Evolutionary conservation across 176 grass and related monocot genomes (phyloP).

Genomic region (Zizania latifolia): DNA sequence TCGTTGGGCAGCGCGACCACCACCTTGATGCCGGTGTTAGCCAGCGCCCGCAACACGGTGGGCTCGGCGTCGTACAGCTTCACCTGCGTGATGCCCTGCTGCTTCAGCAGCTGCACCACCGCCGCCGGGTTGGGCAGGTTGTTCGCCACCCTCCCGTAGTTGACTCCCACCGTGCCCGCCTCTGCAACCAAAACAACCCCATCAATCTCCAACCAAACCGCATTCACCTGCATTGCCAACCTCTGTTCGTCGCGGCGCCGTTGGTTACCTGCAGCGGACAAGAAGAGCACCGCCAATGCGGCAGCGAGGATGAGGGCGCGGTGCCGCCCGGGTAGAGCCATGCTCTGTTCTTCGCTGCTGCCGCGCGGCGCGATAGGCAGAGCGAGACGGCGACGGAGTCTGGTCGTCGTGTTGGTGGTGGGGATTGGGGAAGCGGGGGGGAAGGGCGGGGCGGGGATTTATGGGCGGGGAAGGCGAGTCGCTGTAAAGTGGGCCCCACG

Average conservation of each 20-base stretch:
- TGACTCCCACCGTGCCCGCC: conserved; percentile 66
- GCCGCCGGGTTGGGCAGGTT: conserved; percentile 50
- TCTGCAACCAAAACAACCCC: conserved; percentile 20
- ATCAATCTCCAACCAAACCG: background rate
- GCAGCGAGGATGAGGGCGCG: conserved; percentile 14
- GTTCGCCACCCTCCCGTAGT: conserved; percentile 88
- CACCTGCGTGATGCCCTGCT: conserved; percentile 59
- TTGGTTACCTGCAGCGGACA: conserved; percentile 20
- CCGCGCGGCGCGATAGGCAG: background rate
- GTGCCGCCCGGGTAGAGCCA: conserved; percentile 1
- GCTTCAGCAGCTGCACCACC: conserved; percentile 81
- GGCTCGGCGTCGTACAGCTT: conserved; percentile 88
- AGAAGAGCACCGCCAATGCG: conserved; percentile 22
- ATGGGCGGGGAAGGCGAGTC: background rate
- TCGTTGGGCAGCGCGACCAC: conserved; percentile 84
- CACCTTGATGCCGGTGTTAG: conserved; percentile 57
- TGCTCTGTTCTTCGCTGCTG: conserved; percentile 23
- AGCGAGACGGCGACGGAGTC: background rate
- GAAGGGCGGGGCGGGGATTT: conserved; percentile 2
- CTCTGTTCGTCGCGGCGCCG: no score
- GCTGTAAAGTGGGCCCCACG: background rate
- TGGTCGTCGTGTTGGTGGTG: no score
- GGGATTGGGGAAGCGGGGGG: no score
- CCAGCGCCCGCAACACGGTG: conserved; percentile 58
- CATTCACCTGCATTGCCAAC: conserved; percentile 9